A percentile compares a stretch with the other conserved stretches of the same genome.
Evolutionary conservation across 768 basidiomycete species (phyloP).

Genomic region (Grammothele lineata): DNA sequence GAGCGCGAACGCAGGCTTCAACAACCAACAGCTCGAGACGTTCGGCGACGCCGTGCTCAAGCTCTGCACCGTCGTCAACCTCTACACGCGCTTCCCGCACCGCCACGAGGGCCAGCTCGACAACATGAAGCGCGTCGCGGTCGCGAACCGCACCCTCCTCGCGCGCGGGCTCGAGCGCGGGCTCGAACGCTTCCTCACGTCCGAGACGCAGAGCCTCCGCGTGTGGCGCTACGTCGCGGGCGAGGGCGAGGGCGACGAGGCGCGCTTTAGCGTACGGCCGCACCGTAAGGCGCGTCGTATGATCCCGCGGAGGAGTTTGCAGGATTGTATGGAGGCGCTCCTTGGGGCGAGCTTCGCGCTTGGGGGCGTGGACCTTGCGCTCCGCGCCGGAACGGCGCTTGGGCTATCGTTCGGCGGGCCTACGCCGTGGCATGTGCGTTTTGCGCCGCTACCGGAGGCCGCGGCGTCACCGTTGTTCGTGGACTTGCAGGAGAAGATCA

Average conservation of each 20-base stretch:
- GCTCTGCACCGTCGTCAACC: conserved; percentile 67
- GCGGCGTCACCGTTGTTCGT: conserved; percentile 45
- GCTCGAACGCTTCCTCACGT: conserved; percentile 59
- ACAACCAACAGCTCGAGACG: conserved; percentile 84
- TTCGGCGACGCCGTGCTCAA: conserved; percentile 83
- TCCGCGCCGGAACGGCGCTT: conserved; percentile 59
- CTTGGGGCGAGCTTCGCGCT: conserved; percentile 72
- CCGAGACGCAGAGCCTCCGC: conserved; percentile 48
- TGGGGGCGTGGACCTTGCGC: conserved; percentile 67
- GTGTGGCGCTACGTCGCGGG: conserved; percentile 56
- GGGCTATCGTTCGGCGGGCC: conserved; percentile 72
- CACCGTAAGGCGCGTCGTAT: conserved; percentile 37
- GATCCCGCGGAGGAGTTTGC: conserved; percentile 66
- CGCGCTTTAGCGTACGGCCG: conserved; percentile 25
- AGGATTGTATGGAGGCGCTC: conserved; percentile 86
- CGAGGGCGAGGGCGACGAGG: conserved; percentile 33
- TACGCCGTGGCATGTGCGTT: conserved; percentile 64
- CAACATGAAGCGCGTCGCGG: conserved; percentile 53
- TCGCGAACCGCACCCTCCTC: conserved; percentile 71
- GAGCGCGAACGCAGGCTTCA: conserved; percentile 55
- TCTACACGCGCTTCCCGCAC: conserved; percentile 71
- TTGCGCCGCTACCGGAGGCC: conserved; percentile 31
- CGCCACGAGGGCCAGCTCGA: conserved; percentile 84
- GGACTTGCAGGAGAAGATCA: conserved; percentile 56
- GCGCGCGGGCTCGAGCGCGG: conserved; percentile 59